phyloP scores from a whole-genome alignment of 2,329 filamentous ascomycete species.

The Colletotrichum tamarilloi region DNA sequence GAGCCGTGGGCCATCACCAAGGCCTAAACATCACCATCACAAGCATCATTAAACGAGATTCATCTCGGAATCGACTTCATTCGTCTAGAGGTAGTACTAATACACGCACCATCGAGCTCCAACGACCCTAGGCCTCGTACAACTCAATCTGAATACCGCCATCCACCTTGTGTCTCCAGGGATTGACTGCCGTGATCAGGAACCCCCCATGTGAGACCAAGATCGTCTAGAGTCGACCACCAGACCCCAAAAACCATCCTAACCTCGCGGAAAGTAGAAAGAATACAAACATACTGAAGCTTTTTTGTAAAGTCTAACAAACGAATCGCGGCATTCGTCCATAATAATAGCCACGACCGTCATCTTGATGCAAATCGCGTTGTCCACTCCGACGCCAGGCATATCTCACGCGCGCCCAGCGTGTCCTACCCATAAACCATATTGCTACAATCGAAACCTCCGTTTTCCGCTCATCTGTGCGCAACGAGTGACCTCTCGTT shows the following conservation, averaged over 20 bases:
- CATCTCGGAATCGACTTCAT: constrained; percentile 4
- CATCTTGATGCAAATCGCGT: constrained; percentile 32
- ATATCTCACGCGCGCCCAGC: constrained; percentile 18
- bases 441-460: constrained; percentile 29
- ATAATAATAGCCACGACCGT: background rate
- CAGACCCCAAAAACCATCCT: background rate
- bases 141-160: constrained; percentile 8
- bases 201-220: background rate
- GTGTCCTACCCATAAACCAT: constrained; percentile 19
- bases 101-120: constrained; percentile 3
- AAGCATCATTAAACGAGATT: background rate
- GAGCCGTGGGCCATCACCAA: background rate
- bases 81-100: constrained; percentile 21
- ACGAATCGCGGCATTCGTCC: background rate
- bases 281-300: constrained; percentile 16
- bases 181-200: background rate
- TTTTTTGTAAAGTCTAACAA: constrained; percentile 32
- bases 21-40: background rate
- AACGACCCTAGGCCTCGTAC: background rate
- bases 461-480: background rate
- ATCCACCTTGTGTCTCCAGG: background rate
- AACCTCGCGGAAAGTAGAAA: background rate
- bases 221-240: constrained; percentile 6
- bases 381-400: constrained; percentile 21
- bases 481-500: background rate